Evolutionary conservation across 2,329 filamentous ascomycete species (phyloP).

Genomic region (Phialophora verrucosa): DNA sequence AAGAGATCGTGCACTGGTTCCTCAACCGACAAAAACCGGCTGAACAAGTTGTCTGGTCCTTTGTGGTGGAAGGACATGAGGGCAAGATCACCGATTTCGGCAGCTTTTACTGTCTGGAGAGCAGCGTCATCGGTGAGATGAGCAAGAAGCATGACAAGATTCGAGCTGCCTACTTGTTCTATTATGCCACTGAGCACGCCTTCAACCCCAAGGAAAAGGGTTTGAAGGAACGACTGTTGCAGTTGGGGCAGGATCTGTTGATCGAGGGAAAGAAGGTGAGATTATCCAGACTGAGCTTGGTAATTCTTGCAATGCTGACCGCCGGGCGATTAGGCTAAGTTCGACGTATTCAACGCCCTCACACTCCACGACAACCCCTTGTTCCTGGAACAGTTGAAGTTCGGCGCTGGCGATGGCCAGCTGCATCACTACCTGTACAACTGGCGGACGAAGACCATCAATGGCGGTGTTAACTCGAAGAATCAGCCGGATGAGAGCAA

Average conservation of each 20-base stretch:
- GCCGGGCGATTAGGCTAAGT: slow-evolving; percentile 61
- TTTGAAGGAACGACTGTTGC: slow-evolving; percentile 79
- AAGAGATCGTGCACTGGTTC: slow-evolving; percentile 88
- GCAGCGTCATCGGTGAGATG: slow-evolving; percentile 71
- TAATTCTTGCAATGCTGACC: neutral
- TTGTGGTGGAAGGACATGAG: slow-evolving; percentile 73
- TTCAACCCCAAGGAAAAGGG: slow-evolving; percentile 63
- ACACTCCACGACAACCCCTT: slow-evolving; percentile 92
- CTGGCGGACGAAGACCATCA: slow-evolving; percentile 84
- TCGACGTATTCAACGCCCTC: slow-evolving; percentile 96
- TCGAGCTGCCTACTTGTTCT: slow-evolving; percentile 93
- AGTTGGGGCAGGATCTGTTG: slow-evolving; percentile 80
- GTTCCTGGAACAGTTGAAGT: slow-evolving; percentile 93
- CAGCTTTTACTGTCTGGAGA: slow-evolving; percentile 95
- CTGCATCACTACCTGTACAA: slow-evolving; percentile 98
- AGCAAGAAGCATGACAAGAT: slow-evolving; percentile 71
- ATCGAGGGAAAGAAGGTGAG: slow-evolving; percentile 79
- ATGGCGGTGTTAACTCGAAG: slow-evolving; percentile 79
- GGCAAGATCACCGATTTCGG: slow-evolving; percentile 94
- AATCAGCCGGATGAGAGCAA: slow-evolving; percentile 78
- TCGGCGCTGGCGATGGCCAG: slow-evolving; percentile 90
- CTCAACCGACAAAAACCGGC: slow-evolving; percentile 66
- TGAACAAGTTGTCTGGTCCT: slow-evolving; percentile 86
- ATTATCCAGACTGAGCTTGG: slow-evolving; percentile 40
- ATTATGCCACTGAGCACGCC: slow-evolving; percentile 86